Evolutionary conservation across 805 yeast species (phyloP).

Genomic region (Tetrapisispora namnaoensis): DNA sequence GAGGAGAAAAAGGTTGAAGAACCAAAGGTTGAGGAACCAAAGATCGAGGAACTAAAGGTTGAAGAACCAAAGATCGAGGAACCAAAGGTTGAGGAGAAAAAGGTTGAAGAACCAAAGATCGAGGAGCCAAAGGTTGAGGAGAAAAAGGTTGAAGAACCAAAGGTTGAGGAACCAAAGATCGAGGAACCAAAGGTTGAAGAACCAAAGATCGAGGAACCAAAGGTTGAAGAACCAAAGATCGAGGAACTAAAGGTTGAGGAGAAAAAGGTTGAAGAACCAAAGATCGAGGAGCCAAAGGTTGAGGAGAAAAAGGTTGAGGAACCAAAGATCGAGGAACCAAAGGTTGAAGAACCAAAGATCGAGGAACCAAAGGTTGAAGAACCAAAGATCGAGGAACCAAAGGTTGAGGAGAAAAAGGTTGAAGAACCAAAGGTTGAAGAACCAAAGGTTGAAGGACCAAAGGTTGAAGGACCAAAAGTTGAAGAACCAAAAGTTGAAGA

Average conservation of each 20-base stretch:
- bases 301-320: background rate
- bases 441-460: background rate
- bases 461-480: background rate
- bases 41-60: background rate
- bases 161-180: background rate
- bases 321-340: constrained; percentile 1
- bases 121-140: background rate
- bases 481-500: background rate
- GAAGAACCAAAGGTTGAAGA: background rate
- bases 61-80: background rate
- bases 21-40: background rate
- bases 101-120: background rate
- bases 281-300: background rate
- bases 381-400: background rate
- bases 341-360: background rate
- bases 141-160: background rate
- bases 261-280: background rate
- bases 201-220: background rate
- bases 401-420: background rate
- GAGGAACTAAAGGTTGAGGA: constrained; percentile 1
- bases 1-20: background rate
- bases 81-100: background rate
- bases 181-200: constrained; percentile 1
- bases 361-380: constrained; percentile 1
- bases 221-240: background rate